Percentiles rank a stretch among this genome's conserved stretches.
These are phyloP conservation scores for Harrya chromipes DNA, from an alignment of 768 basidiomycete species.

Conservation along the genomic window DNA sequence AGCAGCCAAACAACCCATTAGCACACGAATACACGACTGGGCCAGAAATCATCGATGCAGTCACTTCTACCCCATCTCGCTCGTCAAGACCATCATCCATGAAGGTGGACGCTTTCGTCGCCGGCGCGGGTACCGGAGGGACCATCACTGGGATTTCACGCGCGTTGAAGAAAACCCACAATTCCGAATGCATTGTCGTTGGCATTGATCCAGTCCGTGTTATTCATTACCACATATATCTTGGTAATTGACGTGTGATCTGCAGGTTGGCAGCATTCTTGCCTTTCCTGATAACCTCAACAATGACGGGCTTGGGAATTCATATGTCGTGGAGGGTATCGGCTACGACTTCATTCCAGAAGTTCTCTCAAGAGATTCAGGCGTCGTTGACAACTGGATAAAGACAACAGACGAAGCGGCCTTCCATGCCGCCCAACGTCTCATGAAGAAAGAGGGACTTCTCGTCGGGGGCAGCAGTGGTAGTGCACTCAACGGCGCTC, in stretches of 20 bases:
- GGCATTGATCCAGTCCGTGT: constrained; percentile 83
- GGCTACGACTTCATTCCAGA: constrained; percentile 93
- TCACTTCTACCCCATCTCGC: constrained; percentile 63
- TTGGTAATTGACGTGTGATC: constrained; percentile 7
- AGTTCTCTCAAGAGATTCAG: constrained; percentile 65
- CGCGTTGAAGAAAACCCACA: constrained; percentile 76
- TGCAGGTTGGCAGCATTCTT: constrained; percentile 85
- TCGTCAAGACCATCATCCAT: constrained; percentile 55
- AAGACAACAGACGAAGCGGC: constrained; percentile 83
- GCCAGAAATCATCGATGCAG: constrained; percentile 84
- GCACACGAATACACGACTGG: constrained; percentile 92
- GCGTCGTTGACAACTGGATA: constrained; percentile 72
- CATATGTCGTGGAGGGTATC: constrained; percentile 92
- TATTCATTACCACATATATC: not conserved
- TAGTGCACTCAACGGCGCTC: constrained; percentile 72
- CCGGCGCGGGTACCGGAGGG: constrained; percentile 92
- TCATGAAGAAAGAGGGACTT: constrained; percentile 86
- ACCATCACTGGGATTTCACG: constrained; percentile 87
- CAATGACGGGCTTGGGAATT: constrained; percentile 36
- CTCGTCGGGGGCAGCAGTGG: constrained; percentile 95
- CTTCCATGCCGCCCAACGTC: constrained; percentile 65
- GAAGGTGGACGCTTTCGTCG: constrained; percentile 79
- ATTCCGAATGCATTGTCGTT: constrained; percentile 69
- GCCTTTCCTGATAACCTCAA: constrained; percentile 71
- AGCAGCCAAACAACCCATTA: constrained; percentile 75